Percentiles rank a stretch among this genome's conserved stretches.
Evolutionary conservation across 495 filamentous ascomycete species (phyloP).

Genomic region (Pyrenula aspistea): DNA sequence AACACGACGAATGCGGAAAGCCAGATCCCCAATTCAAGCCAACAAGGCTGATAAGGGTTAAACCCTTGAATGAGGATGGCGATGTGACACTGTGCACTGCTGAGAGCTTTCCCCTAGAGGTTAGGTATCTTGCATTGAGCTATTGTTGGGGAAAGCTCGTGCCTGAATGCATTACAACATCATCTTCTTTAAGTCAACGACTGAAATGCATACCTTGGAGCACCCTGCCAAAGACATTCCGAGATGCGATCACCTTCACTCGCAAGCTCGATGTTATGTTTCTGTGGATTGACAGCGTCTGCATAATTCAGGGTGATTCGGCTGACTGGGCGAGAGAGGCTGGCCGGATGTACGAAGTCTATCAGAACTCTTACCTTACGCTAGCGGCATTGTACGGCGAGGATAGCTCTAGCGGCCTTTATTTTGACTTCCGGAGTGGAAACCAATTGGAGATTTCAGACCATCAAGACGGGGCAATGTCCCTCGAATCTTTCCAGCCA

Average conservation of each 20-base stretch:
- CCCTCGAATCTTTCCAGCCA: too few relatives aligned
- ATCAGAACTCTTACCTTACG: constrained; percentile 21
- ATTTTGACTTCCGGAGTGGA: too few relatives aligned
- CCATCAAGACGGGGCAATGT: too few relatives aligned
- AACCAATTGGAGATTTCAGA: too few relatives aligned
- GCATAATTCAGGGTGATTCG: constrained; percentile 13
- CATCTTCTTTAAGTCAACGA: neutral
- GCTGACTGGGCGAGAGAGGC: constrained; percentile 12
- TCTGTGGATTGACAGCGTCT: constrained; percentile 14
- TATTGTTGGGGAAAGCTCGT: neutral
- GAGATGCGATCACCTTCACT: neutral
- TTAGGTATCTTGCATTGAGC: neutral
- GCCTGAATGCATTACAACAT: neutral
- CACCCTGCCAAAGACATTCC: neutral
- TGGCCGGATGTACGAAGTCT: constrained; percentile 16
- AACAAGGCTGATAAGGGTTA: neutral
- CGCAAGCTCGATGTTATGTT: neutral
- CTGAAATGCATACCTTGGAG: neutral
- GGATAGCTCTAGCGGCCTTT: too few relatives aligned
- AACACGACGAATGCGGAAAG: too few relatives aligned
- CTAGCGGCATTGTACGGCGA: constrained; percentile 20
- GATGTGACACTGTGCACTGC: neutral
- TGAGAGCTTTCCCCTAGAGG: neutral
- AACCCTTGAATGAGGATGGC: neutral
- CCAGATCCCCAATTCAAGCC: neutral